Base-by-base conservation (phyloP, 208 protist species). In the Leishmania major region DNA sequence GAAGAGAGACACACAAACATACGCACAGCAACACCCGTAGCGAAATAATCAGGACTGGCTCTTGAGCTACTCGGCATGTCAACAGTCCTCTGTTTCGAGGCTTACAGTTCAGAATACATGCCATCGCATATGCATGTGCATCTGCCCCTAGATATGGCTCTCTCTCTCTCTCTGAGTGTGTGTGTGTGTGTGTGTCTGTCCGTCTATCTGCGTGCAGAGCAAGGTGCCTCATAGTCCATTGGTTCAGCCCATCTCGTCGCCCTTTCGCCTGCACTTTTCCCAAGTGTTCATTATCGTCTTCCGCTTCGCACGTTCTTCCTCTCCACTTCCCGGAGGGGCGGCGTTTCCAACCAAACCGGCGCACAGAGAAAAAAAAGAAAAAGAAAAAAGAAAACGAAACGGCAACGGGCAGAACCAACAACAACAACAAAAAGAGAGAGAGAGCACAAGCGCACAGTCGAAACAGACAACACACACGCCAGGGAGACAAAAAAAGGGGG, bases 11-110 rank as follows among this genome's bases (percentile, higher is more conserved):
- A 25, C 53, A 25, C 22, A 25, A 55, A 78, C 28, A 22, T 35
- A 72, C 67, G 19, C 40, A 74, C 69, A 74, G 8, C 49, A 28
- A 53, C 51, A 71, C 66, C 81, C 51, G 19, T 45, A 79, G 37
- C 77, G 19, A n/a, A 67, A 83, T 35, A 74, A 81, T 53, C 40
- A 86, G 22, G 64, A 71, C 76, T 66, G 43, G 11, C 11, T 35
- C 45, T 13, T 35, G 69, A 59, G 43, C 10, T 25, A 31, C 45
- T 55, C 17, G 1, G 22, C 10, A 7, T 40, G 64, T 81, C 79
- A 71, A 80, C 0, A 45, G 70, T 75, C 19, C 73, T 66, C 19
- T 75, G 17, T 80, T 57, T 73, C 6, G 72, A 59, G 51, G 13
- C 51, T 45, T 35, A 13, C 4, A 22, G 31, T 28, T 72, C 22